Evolutionary conservation across 2,329 filamentous ascomycete genomes (phyloP).

Genomic region (Decorospora gaudefroyi): DNA sequence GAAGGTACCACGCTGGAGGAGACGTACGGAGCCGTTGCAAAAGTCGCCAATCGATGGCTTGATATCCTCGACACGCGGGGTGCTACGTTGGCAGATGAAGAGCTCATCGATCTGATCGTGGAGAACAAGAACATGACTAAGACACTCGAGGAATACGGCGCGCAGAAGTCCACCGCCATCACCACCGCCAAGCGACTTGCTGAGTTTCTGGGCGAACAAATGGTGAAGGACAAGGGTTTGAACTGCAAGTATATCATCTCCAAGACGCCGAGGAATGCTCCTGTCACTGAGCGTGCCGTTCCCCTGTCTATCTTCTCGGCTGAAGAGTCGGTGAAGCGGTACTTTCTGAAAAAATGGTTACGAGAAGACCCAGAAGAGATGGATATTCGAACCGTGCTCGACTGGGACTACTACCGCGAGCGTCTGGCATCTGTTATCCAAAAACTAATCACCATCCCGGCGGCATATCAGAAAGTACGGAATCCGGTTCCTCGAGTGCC

Average conservation of each 20-base stretch:
- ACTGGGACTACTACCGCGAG: slow-evolving; percentile 97
- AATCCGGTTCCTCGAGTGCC: slow-evolving; percentile 93
- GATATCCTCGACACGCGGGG: slow-evolving; percentile 92
- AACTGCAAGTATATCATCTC: slow-evolving; percentile 99
- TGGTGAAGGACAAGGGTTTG: slow-evolving; percentile 98
- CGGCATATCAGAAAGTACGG: slow-evolving; percentile 88
- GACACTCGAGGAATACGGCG: slow-evolving; percentile 92
- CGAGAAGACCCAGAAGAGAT: slow-evolving; percentile 90
- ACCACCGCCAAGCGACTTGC: slow-evolving; percentile 93
- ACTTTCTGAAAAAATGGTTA: slow-evolving; percentile 92
- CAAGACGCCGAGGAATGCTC: slow-evolving; percentile 79
- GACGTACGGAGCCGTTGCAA: slow-evolving; percentile 89
- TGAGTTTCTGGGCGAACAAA: slow-evolving; percentile 95
- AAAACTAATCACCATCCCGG: slow-evolving; percentile 98
- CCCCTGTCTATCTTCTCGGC: slow-evolving; percentile 97
- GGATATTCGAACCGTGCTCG: slow-evolving; percentile 85
- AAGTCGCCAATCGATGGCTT: slow-evolving; percentile 93
- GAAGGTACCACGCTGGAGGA: slow-evolving; percentile 86
- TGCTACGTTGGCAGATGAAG: slow-evolving; percentile 88
- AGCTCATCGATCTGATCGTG: slow-evolving; percentile 98
- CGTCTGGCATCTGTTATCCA: slow-evolving; percentile 96
- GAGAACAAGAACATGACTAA: slow-evolving; percentile 99
- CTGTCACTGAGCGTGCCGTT: slow-evolving; percentile 91
- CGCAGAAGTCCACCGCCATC: slow-evolving; percentile 98
- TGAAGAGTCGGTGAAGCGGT: slow-evolving; percentile 82